Percentiles rank a stretch among this genome's conserved stretches.
Evolutionary conservation across 495 filamentous ascomycete genomes (phyloP).

Genomic region (Podospora australis): DNA sequence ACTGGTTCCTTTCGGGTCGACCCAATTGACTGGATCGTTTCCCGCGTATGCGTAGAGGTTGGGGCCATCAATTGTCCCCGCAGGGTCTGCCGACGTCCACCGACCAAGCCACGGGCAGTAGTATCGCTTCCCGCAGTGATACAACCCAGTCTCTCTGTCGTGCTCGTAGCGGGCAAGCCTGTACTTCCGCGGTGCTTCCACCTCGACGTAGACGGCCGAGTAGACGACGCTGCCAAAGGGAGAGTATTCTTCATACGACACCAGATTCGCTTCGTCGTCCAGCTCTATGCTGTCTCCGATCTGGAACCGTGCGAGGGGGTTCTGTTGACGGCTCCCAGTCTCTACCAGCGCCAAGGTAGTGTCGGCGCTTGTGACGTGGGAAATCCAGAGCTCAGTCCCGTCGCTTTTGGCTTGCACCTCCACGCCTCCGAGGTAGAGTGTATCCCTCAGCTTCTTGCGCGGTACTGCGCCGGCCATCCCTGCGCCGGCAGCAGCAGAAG

Average conservation of each 20-base stretch:
- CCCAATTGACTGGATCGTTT: neutral
- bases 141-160: slow-evolving; percentile 31
- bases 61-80: neutral
- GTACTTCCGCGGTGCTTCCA: slow-evolving; percentile 16
- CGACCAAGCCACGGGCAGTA: slow-evolving; percentile 23
- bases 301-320: neutral
- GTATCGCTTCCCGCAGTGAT: slow-evolving; percentile 26
- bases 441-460: neutral
- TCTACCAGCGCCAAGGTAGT: too few relatives aligned
- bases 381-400: neutral
- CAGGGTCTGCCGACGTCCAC: neutral
- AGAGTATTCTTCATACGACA: neutral
- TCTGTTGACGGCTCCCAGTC: neutral
- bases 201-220: neutral
- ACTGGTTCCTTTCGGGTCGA: neutral
- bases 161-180: slow-evolving; percentile 24
- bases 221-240: neutral
- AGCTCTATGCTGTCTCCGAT: neutral
- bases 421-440: neutral
- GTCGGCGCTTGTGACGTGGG: too few relatives aligned
- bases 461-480: neutral
- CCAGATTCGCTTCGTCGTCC: neutral
- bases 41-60: neutral
- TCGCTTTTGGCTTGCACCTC: neutral
- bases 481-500: too few relatives aligned